Evolutionary conservation across 2,329 filamentous ascomycete genomes (phyloP).

Genomic region (Calonectria naviculata): DNA sequence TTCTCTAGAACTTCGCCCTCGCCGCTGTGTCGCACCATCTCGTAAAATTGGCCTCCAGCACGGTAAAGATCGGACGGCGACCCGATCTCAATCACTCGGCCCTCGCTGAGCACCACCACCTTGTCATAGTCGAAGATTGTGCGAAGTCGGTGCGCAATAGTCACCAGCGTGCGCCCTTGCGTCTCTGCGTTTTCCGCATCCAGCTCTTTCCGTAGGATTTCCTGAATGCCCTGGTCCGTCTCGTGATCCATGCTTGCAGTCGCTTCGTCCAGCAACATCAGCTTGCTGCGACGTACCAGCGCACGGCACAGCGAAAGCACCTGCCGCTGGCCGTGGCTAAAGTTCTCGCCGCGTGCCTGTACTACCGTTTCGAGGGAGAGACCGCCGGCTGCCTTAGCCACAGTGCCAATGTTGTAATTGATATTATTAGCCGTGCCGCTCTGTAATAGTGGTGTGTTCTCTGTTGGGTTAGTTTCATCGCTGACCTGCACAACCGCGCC

Average conservation of each 20-base stretch:
- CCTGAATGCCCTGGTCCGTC: constrained; percentile 66
- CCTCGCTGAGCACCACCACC: constrained; percentile 66
- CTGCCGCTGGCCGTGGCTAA: constrained; percentile 68
- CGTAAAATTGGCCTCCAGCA: constrained; percentile 58
- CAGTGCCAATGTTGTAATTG: constrained; percentile 17
- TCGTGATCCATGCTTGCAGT: constrained; percentile 70
- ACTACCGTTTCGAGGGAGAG: constrained; percentile 56
- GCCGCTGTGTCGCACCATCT: constrained; percentile 66
- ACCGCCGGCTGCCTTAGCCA: background rate
- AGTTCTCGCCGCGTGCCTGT: constrained; percentile 64
- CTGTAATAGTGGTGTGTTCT: background rate
- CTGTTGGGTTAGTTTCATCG: background rate
- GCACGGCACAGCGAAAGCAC: constrained; percentile 67
- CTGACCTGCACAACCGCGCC: too few relatives aligned
- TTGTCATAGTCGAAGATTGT: constrained; percentile 71
- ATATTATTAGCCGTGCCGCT: constrained; percentile 35
- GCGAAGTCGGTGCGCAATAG: constrained; percentile 66
- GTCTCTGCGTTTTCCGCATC: constrained; percentile 51
- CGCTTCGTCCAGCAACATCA: constrained; percentile 68
- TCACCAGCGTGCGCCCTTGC: constrained; percentile 60
- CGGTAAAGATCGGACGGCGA: constrained; percentile 59
- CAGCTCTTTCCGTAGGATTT: constrained; percentile 62
- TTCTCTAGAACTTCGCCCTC: constrained; percentile 58
- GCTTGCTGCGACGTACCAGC: constrained; percentile 62
- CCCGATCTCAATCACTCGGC: constrained; percentile 64